A percentile compares a stretch with the other conserved stretches of the same genome.
Conservation (phyloP, 139 green algal species). For the Yamagishiella unicocca region DNA sequence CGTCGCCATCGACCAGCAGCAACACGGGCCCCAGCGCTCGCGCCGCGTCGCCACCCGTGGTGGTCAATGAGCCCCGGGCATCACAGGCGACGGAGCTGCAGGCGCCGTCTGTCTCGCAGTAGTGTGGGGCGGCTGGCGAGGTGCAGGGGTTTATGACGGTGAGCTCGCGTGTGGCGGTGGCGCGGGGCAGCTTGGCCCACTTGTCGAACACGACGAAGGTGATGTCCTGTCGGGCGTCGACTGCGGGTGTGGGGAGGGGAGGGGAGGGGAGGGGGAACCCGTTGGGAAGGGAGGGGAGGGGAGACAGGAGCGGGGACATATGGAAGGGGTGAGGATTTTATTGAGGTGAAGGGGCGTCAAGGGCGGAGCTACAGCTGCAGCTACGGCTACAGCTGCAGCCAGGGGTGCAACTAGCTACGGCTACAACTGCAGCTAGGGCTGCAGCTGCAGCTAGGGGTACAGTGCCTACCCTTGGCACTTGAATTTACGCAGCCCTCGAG, state of each 20-base stretch:
- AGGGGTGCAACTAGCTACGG: neutral
- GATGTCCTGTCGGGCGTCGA: neutral
- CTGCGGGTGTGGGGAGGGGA: neutral
- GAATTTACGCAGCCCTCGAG: conserved; percentile 14
- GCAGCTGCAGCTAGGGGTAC: neutral
- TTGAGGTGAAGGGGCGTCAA: neutral
- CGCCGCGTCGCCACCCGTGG: neutral
- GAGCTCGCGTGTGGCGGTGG: neutral
- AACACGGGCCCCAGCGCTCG: neutral
- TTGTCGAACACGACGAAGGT: conserved; percentile 35
- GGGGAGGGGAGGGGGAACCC: neutral
- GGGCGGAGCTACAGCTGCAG: neutral
- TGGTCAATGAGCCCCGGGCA: neutral
- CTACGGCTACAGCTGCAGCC: neutral
- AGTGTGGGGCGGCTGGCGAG: neutral
- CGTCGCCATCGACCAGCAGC: conserved; percentile 11
- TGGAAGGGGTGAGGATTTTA: neutral
- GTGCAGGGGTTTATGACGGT: neutral
- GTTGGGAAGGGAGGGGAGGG: neutral
- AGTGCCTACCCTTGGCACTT: neutral
- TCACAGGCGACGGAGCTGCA: conserved; percentile 4
- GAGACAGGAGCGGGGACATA: too few species aligned
- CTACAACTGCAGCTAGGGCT: neutral
- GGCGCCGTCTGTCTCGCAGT: neutral
- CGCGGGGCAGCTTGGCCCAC: conserved; percentile 24